phyloP scores from a whole-genome alignment of 2,329 filamentous ascomycete species.

The Leptographium procerum region DNA sequence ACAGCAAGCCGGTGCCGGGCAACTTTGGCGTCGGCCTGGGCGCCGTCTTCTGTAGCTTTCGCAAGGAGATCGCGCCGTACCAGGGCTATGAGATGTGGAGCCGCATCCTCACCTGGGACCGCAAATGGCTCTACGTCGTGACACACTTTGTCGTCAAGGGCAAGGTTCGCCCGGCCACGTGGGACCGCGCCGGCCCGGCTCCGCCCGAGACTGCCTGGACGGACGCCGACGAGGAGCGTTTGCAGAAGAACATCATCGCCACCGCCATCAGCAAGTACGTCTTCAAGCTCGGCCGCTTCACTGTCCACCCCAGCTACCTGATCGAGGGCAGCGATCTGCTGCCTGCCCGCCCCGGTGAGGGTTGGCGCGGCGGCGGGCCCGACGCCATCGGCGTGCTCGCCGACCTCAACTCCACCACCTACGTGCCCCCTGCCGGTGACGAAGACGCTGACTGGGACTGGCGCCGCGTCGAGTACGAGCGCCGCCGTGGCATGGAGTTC shows the following conservation, averaged over 20 bases:
- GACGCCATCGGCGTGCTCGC: constrained; percentile 28
- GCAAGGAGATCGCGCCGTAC: constrained; percentile 59
- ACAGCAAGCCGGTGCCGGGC: constrained; percentile 35
- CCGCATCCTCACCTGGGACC: constrained; percentile 61
- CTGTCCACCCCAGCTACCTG: constrained; percentile 69
- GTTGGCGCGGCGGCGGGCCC: constrained; percentile 37
- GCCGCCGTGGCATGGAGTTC: constrained; percentile 42
- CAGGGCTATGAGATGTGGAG: constrained; percentile 64
- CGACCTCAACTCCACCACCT: constrained; percentile 24
- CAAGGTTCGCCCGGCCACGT: constrained; percentile 41
- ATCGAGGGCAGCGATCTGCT: constrained; percentile 62
- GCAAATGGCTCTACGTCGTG: constrained; percentile 70
- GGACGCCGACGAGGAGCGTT: constrained; percentile 25
- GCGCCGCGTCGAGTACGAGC: constrained; percentile 42
- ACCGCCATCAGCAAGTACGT: constrained; percentile 71
- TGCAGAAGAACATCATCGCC: constrained; percentile 56
- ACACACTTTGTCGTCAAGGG: constrained; percentile 61
- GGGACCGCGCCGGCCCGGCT: constrained; percentile 29
- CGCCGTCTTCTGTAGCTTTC: constrained; percentile 62
- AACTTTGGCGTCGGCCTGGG: constrained; percentile 56
- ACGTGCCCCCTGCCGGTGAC: constrained; percentile 23
- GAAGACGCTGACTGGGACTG: constrained; percentile 42
- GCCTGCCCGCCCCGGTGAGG: constrained; percentile 54
- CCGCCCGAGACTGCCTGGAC: not conserved
- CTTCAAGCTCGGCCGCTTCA: constrained; percentile 70